Conservation (phyloP, 306 rosid genomes). For the Hippophae rhamnoides region DNA sequence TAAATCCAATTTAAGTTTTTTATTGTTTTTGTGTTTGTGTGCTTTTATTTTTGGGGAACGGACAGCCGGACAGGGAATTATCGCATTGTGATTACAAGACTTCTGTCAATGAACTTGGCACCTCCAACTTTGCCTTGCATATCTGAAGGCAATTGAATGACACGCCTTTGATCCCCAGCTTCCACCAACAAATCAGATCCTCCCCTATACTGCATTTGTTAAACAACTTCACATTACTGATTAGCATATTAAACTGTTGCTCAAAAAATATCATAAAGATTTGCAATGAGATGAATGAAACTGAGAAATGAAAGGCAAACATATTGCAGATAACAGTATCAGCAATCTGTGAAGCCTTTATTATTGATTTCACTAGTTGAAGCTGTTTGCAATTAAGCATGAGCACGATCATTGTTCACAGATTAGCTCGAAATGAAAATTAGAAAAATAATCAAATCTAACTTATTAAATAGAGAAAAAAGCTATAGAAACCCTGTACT, state of each 20-base stretch:
- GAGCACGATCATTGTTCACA: too few relatives aligned
- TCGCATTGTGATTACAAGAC: constrained; percentile 61
- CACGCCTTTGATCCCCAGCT: constrained; percentile 98
- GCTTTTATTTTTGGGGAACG: too few relatives aligned
- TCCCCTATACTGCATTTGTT: constrained; percentile 69
- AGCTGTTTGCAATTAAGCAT: neutral
- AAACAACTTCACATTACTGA: constrained; percentile 5
- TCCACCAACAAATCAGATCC: constrained; percentile 91
- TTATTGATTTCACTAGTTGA: constrained; percentile 10
- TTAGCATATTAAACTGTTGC: neutral
- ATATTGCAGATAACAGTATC: constrained; percentile 1
- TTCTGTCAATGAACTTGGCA: constrained; percentile 78
- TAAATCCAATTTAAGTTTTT: too few relatives aligned
- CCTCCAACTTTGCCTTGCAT: constrained; percentile 92
- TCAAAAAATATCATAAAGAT: constrained; percentile 6
- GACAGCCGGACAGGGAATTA: constrained; percentile 7
- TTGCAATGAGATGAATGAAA: neutral
- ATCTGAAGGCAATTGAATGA: constrained; percentile 57
- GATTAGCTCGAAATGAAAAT: neutral
- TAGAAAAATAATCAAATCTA: neutral
- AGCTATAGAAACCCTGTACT: too few relatives aligned
- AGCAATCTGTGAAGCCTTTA: neutral
- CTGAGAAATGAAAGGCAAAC: neutral
- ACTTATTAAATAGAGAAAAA: too few relatives aligned
- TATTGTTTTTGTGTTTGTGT: too few relatives aligned